Evolutionary conservation across 176 grass and related monocot genomes (phyloP).

Genomic region (Carex cristatella): DNA sequence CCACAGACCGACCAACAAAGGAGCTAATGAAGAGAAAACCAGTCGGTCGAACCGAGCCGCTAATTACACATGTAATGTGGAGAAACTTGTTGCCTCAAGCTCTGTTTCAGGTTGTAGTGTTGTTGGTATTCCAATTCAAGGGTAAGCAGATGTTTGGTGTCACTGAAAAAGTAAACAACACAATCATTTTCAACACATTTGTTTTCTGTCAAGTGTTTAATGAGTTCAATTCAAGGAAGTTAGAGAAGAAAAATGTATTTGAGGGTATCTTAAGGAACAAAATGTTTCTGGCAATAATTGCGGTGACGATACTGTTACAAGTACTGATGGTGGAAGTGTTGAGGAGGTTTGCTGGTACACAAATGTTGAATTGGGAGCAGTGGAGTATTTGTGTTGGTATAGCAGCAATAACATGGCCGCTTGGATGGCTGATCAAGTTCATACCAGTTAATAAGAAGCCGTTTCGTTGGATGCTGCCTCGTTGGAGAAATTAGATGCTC

Average conservation of each 20-base stretch:
- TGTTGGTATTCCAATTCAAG: conserved; percentile 47
- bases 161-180: conserved; percentile 50
- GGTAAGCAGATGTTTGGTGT: conserved; percentile 28
- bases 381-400: conserved; percentile 66
- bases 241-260: conserved; percentile 77
- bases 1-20: conserved; percentile 42
- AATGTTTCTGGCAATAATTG: conserved; percentile 74
- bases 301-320: conserved; percentile 46
- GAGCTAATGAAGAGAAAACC: conserved; percentile 49
- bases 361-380: conserved; percentile 52
- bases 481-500: not conserved
- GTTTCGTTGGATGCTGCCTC: conserved; percentile 9
- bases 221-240: conserved; percentile 77
- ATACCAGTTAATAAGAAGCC: conserved; percentile 44
- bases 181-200: conserved; percentile 84
- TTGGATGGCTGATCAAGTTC: conserved; percentile 63
- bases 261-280: conserved; percentile 48
- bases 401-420: conserved; percentile 72
- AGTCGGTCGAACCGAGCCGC: conserved; percentile 51
- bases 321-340: conserved; percentile 89
- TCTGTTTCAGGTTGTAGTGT: conserved; percentile 48
- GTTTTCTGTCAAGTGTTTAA: conserved; percentile 96
- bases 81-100: conserved; percentile 61
- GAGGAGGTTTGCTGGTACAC: conserved; percentile 61
- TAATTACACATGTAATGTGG: conserved; percentile 92